These are phyloP conservation scores for Hawksworthiomyces lignivorus DNA, from an alignment of 2,329 filamentous ascomycete species.

Conservation along the genomic window DNA sequence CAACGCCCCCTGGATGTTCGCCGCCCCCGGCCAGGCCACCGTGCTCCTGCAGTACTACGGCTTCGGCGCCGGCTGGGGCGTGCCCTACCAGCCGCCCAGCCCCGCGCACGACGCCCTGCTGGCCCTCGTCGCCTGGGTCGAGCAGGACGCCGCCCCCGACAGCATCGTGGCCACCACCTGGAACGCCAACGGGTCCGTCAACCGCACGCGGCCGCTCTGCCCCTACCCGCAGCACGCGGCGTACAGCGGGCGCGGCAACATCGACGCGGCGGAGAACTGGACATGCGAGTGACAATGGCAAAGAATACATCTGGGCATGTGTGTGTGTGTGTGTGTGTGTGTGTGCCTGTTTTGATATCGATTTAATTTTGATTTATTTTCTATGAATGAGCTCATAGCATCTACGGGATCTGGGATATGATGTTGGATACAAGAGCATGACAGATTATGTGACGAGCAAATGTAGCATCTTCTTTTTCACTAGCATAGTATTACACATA, in stretches of 20 bases:
- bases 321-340: no score
- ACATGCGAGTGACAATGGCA: constrained; percentile 17
- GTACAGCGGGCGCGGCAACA: constrained; percentile 24
- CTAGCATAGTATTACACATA: no score
- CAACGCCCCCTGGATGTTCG: constrained; percentile 28
- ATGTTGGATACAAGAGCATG: no score
- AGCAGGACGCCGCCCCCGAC: constrained; percentile 14
- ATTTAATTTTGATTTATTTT: not conserved
- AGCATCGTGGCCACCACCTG: constrained; percentile 18
- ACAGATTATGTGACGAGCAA: no score
- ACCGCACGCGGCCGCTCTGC: constrained; percentile 35
- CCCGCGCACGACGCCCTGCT: constrained; percentile 29
- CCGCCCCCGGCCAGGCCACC: constrained; percentile 20
- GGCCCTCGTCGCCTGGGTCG: constrained; percentile 22
- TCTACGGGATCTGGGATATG: no score
- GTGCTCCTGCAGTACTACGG: constrained; percentile 7
- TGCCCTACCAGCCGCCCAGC: constrained; percentile 8
- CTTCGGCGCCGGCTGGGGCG: constrained; percentile 12
- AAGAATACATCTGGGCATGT: no score
- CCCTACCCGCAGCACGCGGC: constrained; percentile 22
- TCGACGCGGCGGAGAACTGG: constrained; percentile 22
- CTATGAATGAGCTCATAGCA: no score
- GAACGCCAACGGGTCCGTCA: constrained; percentile 21
- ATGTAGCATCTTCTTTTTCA: no score
- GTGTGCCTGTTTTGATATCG: not conserved